Conservation (phyloP, 1,284 basidiomycete genomes). For the Porodaedalea pini region DNA sequence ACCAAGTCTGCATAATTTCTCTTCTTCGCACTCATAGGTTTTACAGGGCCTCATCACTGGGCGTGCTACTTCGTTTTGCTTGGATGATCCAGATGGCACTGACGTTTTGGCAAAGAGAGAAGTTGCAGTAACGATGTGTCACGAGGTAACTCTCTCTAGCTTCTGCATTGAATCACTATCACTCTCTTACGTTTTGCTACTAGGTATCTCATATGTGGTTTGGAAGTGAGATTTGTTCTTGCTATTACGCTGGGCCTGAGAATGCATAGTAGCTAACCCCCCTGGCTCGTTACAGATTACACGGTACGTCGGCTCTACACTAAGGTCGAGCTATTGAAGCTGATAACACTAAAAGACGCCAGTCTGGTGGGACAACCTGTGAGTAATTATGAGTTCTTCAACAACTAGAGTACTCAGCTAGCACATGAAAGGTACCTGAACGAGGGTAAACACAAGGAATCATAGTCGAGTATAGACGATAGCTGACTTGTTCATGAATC, state of each 20-base stretch:
- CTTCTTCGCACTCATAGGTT: slow-evolving; percentile 2
- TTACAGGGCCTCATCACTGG: slow-evolving; percentile 84
- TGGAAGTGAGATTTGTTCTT: slow-evolving; percentile 27
- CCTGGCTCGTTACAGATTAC: slow-evolving; percentile 1
- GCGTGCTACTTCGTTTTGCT: slow-evolving; percentile 77
- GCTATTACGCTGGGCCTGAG: background rate
- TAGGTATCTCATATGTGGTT: slow-evolving; percentile 71
- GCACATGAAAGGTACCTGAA: slow-evolving; percentile 55
- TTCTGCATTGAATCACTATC: background rate
- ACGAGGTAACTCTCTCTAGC: slow-evolving; percentile 51
- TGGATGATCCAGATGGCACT: slow-evolving; percentile 69
- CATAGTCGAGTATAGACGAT: background rate
- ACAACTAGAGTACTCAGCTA: background rate
- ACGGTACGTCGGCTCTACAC: slow-evolving; percentile 72
- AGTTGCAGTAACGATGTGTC: slow-evolving; percentile 78
- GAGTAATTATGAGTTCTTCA: background rate
- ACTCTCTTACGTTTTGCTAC: background rate
- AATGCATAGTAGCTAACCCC: background rate
- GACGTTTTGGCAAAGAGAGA: slow-evolving; percentile 78
- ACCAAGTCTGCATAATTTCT: background rate
- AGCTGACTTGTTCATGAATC: slow-evolving; percentile 37
- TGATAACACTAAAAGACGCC: slow-evolving; percentile 69
- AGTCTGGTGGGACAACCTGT: slow-evolving; percentile 89
- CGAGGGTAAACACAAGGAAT: slow-evolving; percentile 45
- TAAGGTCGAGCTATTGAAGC: background rate